These are phyloP conservation scores for Striga hermonthica DNA, from an alignment of 305 asterid genomes.

Conservation along the genomic window DNA sequence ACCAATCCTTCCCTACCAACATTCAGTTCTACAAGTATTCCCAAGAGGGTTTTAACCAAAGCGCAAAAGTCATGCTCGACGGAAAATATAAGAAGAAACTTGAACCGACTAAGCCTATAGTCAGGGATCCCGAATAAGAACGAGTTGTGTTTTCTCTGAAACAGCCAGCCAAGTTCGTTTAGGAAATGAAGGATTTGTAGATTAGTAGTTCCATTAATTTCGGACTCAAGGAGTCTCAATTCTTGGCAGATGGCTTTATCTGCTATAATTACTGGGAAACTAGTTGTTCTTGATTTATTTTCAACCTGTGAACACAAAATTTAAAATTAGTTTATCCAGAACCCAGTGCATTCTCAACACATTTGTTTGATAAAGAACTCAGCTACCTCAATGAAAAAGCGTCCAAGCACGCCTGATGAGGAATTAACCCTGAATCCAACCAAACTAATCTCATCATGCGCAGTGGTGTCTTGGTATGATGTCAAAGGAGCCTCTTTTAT, in stretches of 20 bases:
- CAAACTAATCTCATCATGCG: constrained; percentile 50
- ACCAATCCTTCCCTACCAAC: constrained; percentile 47
- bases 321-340: constrained; percentile 12
- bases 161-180: constrained; percentile 87
- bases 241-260: constrained; percentile 68
- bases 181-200: constrained; percentile 50
- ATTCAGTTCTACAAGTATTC: constrained; percentile 58
- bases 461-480: constrained; percentile 36
- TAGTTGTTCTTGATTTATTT: constrained; percentile 50
- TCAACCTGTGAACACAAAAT: constrained; percentile 51
- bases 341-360: not conserved
- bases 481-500: constrained; percentile 35
- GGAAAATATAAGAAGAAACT: constrained; percentile 63
- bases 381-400: constrained; percentile 91
- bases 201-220: constrained; percentile 39
- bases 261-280: constrained; percentile 78
- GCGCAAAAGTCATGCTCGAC: constrained; percentile 69
- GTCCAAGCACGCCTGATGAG: constrained; percentile 49
- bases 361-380: constrained; percentile 17
- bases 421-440: constrained; percentile 45
- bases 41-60: constrained; percentile 57
- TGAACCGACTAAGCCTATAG: constrained; percentile 56
- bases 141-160: constrained; percentile 58
- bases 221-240: constrained; percentile 63
- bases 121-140: constrained; percentile 48